Conservation (phyloP, 306 rosid species). For the Inga leiocalycina region DNA sequence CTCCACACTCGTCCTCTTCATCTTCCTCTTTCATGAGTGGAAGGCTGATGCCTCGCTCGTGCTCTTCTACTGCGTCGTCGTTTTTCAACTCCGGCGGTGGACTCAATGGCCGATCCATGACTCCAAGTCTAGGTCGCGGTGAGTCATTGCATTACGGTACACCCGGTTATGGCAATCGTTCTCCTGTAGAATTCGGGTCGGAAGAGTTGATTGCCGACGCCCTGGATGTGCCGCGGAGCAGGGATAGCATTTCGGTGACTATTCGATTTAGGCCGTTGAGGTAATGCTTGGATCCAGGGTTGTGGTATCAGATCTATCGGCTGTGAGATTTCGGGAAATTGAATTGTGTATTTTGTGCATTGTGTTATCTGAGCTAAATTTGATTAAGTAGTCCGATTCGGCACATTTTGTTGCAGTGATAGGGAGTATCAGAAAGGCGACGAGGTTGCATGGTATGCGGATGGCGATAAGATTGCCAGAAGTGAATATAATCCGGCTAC, state of each 20-base stretch:
- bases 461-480: constrained; percentile 89
- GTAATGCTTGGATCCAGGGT: constrained; percentile 73
- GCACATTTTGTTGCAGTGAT: constrained; percentile 64
- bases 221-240: constrained; percentile 52
- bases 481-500: constrained; percentile 82
- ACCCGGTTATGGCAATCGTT: constrained; percentile 36
- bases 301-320: constrained; percentile 54
- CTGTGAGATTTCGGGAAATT: constrained; percentile 25
- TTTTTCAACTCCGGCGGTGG: constrained; percentile 68
- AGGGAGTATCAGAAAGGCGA: constrained; percentile 96
- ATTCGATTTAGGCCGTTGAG: constrained; percentile 97
- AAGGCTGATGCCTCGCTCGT: constrained; percentile 72
- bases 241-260: constrained; percentile 94
- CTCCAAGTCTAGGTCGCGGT: constrained; percentile 57
- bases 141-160: constrained; percentile 55
- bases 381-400: constrained; percentile 34
- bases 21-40: constrained; percentile 68
- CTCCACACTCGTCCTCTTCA: constrained; percentile 68
- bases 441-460: constrained; percentile 93
- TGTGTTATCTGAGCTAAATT: constrained; percentile 40
- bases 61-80: constrained; percentile 80
- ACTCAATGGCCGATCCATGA: constrained; percentile 70
- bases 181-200: constrained; percentile 64
- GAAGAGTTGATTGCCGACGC: constrained; percentile 75
- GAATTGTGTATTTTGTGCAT: constrained; percentile 23